These are phyloP conservation scores for Ganoderma leucocontextum DNA, from an alignment of 1,284 basidiomycete genomes.

Conservation along the genomic window DNA sequence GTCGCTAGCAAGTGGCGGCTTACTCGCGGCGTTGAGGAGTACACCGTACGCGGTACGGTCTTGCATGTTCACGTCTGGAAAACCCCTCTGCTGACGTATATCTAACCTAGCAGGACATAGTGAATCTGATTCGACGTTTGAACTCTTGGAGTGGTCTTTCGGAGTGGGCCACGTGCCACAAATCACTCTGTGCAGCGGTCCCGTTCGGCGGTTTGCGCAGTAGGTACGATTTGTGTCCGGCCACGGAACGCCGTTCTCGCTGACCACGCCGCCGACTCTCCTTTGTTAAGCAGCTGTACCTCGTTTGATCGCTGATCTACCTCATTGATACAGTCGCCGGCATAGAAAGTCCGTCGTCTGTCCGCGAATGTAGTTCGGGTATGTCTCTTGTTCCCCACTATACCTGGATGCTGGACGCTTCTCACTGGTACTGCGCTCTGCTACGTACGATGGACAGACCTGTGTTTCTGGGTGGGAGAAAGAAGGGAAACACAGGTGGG, in stretches of 20 bases:
- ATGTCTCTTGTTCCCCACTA: background rate
- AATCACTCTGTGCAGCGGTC: background rate
- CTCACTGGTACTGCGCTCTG: background rate
- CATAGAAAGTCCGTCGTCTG: background rate
- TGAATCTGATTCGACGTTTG: background rate
- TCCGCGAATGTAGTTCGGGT: background rate
- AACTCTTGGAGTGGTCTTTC: background rate
- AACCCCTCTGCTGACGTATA: background rate
- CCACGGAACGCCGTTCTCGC: background rate
- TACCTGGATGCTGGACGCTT: background rate
- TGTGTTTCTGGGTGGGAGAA: too few species aligned
- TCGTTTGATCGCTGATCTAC: too few species aligned
- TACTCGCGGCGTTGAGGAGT: background rate
- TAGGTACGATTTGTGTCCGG: background rate
- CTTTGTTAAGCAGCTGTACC: too few species aligned
- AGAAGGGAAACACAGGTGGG: too few species aligned
- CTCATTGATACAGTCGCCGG: background rate
- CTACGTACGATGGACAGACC: background rate
- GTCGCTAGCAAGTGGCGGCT: background rate
- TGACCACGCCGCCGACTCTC: background rate
- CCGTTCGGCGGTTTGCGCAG: background rate
- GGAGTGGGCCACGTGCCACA: background rate
- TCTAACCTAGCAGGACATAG: background rate
- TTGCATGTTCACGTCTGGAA: background rate
- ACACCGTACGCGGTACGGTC: background rate